These are phyloP conservation scores for Leccinum variicolor DNA, from an alignment of 768 basidiomycete genomes.

Conservation along the genomic window DNA sequence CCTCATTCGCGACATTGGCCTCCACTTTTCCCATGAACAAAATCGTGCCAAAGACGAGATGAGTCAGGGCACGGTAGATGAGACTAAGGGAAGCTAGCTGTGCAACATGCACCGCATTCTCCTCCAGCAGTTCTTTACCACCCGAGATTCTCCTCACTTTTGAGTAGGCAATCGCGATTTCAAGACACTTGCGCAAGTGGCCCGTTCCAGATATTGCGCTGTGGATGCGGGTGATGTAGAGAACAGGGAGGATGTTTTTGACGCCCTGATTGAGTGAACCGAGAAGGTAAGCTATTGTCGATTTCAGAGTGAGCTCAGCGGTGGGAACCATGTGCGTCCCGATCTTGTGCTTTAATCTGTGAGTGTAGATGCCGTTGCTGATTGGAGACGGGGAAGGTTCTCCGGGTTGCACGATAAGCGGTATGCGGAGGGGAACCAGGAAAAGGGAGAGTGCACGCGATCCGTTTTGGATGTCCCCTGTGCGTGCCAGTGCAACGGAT, in stretches of 20 bases:
- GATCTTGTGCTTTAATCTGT: conserved; percentile 76
- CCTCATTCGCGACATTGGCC: conserved; percentile 45
- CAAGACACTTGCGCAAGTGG: conserved; percentile 56
- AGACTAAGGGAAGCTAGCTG: conserved; percentile 59
- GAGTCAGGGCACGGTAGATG: conserved; percentile 62
- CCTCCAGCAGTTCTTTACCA: conserved; percentile 46
- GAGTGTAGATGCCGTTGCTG: conserved; percentile 65
- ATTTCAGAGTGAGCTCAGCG: conserved; percentile 64
- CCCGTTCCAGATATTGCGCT: conserved; percentile 57
- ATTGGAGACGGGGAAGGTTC: conserved; percentile 42
- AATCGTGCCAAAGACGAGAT: conserved; percentile 60
- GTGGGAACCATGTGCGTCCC: conserved; percentile 75
- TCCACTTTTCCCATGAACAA: conserved; percentile 60
- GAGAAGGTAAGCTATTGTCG: conserved; percentile 59
- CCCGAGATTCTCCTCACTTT: conserved; percentile 53
- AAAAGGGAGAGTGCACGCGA: conserved; percentile 72
- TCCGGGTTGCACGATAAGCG: conserved; percentile 43
- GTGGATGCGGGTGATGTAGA: conserved; percentile 76
- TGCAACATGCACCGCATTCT: conserved; percentile 61
- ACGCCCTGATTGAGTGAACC: conserved; percentile 59
- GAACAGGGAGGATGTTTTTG: conserved; percentile 62
- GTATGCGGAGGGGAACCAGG: conserved; percentile 58
- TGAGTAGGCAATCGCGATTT: conserved; percentile 65
- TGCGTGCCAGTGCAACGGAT: conserved; percentile 70
- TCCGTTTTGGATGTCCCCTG: conserved; percentile 51